Evolutionary conservation across 176 grass and related monocot species (phyloP), one percentile per base, ranked within the genome.

Genomic region (Miscanthus lutarioriparius): DNA sequence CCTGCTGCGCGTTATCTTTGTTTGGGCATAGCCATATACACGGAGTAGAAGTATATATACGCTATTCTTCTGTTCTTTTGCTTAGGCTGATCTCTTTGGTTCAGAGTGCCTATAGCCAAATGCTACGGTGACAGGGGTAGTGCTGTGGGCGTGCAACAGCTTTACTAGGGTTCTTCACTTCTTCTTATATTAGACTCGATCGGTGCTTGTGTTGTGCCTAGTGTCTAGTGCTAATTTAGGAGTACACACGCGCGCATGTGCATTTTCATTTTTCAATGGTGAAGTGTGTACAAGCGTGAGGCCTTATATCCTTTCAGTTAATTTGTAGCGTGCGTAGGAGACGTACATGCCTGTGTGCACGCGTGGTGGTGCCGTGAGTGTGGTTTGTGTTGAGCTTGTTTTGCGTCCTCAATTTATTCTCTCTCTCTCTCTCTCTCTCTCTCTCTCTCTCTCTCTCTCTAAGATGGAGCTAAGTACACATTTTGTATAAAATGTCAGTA

Each of bases 401-500:
- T 58, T n/a, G 20, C 17, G 54, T 58, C 20, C 51, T 22, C 51
- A 54, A 22, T 54, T 8, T 22, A 19, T 4, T 14, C 6, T 33
- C 32, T 33, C 32, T 33, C 32, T 33, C 32, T 33, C 32, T 33
- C 32, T 33, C 32, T 33, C 28, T 30, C 28, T 30, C n/a, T 14
- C 6, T 33, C 32, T 33, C 32, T 33, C 32, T 33, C 32, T 33
- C 32, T 33, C 32, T 33, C 32, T 33, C 28, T 30, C 28, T 30
- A 30, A 4, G 51, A 54, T 22, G 19, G 51, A 74, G 74, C 36
- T 65, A 78, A 36, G 36, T 35, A 90, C 79, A 45, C 37, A 30
- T 20, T 8, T 43, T 43, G 70, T 51, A 81, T 41, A 64, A 43
- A 77, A 82, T 36, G 66, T 33, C 44, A 79, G 47, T 80, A 80